phyloP scores from a whole-genome alignment of 208 protist species.

The Acanthamoeba royreba region DNA sequence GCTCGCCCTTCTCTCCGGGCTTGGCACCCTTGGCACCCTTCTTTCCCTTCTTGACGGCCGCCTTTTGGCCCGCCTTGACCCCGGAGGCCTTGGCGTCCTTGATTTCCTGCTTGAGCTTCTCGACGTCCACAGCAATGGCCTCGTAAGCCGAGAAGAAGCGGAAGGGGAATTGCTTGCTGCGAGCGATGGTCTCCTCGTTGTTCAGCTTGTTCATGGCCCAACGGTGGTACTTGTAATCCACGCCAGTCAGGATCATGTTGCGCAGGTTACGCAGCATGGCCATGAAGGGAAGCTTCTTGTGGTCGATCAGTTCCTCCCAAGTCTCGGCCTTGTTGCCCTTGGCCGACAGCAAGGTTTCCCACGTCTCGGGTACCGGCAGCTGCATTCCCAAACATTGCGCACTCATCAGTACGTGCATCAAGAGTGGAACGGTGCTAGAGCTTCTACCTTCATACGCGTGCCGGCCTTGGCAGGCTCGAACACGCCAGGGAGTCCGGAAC shows the following conservation, averaged over 20 bases:
- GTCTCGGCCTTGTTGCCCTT: constrained; percentile 86
- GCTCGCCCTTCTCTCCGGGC: neutral
- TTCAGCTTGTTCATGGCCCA: constrained; percentile 51
- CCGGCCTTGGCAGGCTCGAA: constrained; percentile 83
- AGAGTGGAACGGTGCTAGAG: no score
- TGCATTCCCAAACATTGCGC: no score
- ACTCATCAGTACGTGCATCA: no score
- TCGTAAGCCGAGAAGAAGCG: constrained; percentile 90
- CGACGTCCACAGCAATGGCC: constrained; percentile 67
- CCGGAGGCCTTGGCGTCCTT: neutral
- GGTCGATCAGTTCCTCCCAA: constrained; percentile 89
- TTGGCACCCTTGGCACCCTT: neutral
- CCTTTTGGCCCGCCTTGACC: neutral
- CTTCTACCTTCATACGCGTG: constrained; percentile 91
- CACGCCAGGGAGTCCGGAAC: constrained; percentile 62
- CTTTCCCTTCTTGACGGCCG: neutral
- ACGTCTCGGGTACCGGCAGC: constrained; percentile 86
- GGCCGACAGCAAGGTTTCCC: constrained; percentile 88
- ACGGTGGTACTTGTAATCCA: constrained; percentile 76
- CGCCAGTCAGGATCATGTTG: constrained; percentile 86
- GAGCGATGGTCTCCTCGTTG: constrained; percentile 72
- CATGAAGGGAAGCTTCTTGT: constrained; percentile 91
- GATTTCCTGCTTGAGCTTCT: neutral
- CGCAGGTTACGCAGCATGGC: constrained; percentile 92
- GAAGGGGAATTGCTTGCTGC: constrained; percentile 89